Base-by-base conservation (phyloP, 805 yeast genomes). In the Zygoascus biomembranicola region DNA sequence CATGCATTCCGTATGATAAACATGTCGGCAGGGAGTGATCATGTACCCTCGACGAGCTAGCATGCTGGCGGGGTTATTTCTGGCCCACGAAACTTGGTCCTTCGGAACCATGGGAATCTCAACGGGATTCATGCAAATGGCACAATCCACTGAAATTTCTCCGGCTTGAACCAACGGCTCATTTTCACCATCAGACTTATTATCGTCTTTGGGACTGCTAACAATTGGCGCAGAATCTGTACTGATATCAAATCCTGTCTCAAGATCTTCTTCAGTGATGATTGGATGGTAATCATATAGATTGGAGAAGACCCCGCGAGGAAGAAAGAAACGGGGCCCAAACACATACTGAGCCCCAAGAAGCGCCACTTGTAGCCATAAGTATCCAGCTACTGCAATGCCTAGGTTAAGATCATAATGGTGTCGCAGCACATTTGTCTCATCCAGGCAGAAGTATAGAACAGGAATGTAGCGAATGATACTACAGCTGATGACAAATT, bases 21-120 rank as follows among this genome's bases (percentile, higher is more conserved):
- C 81, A 66, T 90, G 98, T 43, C 82, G 76, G 68, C 98, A 90
- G 1, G 97, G 97, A 0, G 98, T 88, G 2, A 89, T 80, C 73
- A 69, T 69, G 54, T 69, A 69, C 43, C 59, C 56, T 28, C 69
- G 61, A 14, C 73, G 55, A 2, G 69, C 72, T 32, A 69, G 57
- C 23, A 69, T 32, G 14, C 64, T 60, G 16, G 69, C 59, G 1
- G 69, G 64, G 19, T 32, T 49, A 9, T 61, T 56, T 31, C 64
- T 48, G 14, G 64, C 59, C 14, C 56, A 32, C 31, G 55, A 60
- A 8, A 55, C 52, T 18, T 59, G 51, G 18, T 50, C 58, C 18
- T 56, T 57, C 2, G 67, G 57, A 11, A 62, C 59, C 8, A 68
- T 56, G 1, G 66, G 61, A 19, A 86, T 65, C 20, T 82, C 82